Conservation (phyloP, 1,284 basidiomycete species). For the Pseudozyma thailandica region DNA sequence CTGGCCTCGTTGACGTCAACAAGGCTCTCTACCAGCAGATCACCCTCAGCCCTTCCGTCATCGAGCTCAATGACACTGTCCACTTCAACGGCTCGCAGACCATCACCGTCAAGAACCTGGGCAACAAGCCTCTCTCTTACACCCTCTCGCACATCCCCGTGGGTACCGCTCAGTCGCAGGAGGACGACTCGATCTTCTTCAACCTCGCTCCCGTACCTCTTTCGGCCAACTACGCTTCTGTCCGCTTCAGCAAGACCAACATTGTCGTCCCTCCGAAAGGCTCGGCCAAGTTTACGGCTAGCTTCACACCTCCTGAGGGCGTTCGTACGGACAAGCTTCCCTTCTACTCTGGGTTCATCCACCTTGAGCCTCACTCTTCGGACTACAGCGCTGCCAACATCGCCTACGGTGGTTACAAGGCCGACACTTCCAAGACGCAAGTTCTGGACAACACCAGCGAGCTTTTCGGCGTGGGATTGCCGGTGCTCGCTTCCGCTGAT, state of each 20-base stretch:
- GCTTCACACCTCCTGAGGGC: slow-evolving; percentile 70
- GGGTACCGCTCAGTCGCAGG: slow-evolving; percentile 65
- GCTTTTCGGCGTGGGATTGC: slow-evolving; percentile 44
- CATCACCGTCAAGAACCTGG: slow-evolving; percentile 58
- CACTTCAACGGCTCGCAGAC: slow-evolving; percentile 51
- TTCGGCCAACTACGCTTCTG: slow-evolving; percentile 70
- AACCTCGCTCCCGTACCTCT: slow-evolving; percentile 72
- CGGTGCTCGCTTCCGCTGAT: slow-evolving; percentile 34
- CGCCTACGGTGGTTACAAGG: slow-evolving; percentile 49
- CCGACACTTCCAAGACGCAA: slow-evolving; percentile 37
- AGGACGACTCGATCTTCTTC: slow-evolving; percentile 53
- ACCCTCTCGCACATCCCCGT: slow-evolving; percentile 55
- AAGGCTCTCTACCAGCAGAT: slow-evolving; percentile 73
- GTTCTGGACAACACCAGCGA: slow-evolving; percentile 48
- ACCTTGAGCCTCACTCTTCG: slow-evolving; percentile 66
- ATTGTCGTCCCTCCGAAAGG: slow-evolving; percentile 69
- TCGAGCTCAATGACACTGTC: slow-evolving; percentile 78
- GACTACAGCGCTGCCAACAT: slow-evolving; percentile 40
- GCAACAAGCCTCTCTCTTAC: slow-evolving; percentile 52
- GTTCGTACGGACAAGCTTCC: slow-evolving; percentile 72
- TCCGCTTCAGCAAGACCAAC: slow-evolving; percentile 69
- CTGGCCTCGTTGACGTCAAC: slow-evolving; percentile 76
- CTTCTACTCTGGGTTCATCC: slow-evolving; percentile 75
- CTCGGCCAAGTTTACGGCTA: slow-evolving; percentile 63
- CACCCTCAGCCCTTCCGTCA: slow-evolving; percentile 73